phyloP scores from a whole-genome alignment of 768 basidiomycete species.

The Tremella mesenterica region DNA sequence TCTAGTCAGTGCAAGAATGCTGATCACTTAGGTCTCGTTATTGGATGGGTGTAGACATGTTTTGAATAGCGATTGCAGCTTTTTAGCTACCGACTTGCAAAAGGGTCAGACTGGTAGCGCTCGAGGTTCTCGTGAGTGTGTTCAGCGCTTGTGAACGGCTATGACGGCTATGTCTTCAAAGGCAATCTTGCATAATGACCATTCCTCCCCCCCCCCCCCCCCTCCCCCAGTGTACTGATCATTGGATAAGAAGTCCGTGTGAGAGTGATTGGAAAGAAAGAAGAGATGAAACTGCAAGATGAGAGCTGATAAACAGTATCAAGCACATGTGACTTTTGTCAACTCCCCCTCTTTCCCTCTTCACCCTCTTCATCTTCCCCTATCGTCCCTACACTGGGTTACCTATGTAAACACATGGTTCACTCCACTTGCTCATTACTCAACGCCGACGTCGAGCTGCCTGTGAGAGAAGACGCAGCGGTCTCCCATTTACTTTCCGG shows the following conservation, averaged over 20 bases:
- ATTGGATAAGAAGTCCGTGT: too few species aligned
- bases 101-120: conserved; percentile 71
- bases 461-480: conserved; percentile 54
- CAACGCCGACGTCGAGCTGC: conserved; percentile 56
- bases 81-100: conserved; percentile 61
- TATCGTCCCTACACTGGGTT: conserved; percentile 66
- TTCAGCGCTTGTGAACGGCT: too few species aligned
- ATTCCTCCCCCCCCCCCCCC: too few species aligned
- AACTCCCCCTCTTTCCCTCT: conserved; percentile 52
- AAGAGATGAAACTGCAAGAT: not conserved
- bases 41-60: conserved; percentile 87
- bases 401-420: conserved; percentile 79
- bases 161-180: too few species aligned
- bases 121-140: conserved; percentile 60
- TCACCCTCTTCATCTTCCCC: too few species aligned
- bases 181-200: too few species aligned
- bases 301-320: conserved; percentile 27
- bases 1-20: too few species aligned
- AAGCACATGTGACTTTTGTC: conserved; percentile 58
- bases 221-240: too few species aligned
- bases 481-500: conserved; percentile 48
- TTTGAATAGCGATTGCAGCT: conserved; percentile 69
- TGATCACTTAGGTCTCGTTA: conserved; percentile 68
- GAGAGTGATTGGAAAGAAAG: too few species aligned
- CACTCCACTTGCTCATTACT: conserved; percentile 64